phyloP scores from a whole-genome alignment of 805 yeast species.

The Candida alai region DNA sequence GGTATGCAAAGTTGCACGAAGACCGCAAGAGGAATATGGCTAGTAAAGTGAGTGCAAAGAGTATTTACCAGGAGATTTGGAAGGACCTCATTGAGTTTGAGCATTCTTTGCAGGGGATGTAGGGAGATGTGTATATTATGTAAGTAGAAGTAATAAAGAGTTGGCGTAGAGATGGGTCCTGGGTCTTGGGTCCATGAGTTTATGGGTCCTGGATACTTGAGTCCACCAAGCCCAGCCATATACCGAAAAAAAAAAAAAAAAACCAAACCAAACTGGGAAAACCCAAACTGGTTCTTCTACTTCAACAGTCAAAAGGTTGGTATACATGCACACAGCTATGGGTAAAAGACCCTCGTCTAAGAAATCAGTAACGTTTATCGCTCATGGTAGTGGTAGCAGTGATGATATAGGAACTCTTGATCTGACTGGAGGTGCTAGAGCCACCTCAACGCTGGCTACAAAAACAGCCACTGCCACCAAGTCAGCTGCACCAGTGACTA shows the following conservation, averaged over 20 bases:
- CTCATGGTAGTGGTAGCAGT: too few species aligned
- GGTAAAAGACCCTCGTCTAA: too few species aligned
- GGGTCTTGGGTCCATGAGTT: too few species aligned
- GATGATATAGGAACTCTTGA: too few species aligned
- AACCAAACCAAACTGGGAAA: too few species aligned
- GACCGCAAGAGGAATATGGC: slow-evolving; percentile 53
- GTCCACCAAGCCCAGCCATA: background rate
- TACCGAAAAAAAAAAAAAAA: background rate
- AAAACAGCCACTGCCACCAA: background rate
- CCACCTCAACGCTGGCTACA: background rate
- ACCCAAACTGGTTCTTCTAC: too few species aligned
- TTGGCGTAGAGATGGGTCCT: too few species aligned
- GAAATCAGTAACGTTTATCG: too few species aligned
- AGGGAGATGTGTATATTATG: background rate
- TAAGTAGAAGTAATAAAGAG: background rate
- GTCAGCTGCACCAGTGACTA: slow-evolving; percentile 1
- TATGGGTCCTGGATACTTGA: too few species aligned
- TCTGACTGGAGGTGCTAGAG: background rate
- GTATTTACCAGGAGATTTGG: slow-evolving; percentile 59
- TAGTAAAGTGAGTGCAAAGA: slow-evolving; percentile 53
- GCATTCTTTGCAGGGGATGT: slow-evolving; percentile 20
- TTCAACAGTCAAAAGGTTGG: too few species aligned
- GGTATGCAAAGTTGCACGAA: slow-evolving; percentile 53
- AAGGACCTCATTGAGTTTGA: slow-evolving; percentile 60
- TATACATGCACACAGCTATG: too few species aligned